These are phyloP conservation scores for Microascus cirrosus DNA, from an alignment of 2,329 filamentous ascomycete species.

Conservation along the genomic window DNA sequence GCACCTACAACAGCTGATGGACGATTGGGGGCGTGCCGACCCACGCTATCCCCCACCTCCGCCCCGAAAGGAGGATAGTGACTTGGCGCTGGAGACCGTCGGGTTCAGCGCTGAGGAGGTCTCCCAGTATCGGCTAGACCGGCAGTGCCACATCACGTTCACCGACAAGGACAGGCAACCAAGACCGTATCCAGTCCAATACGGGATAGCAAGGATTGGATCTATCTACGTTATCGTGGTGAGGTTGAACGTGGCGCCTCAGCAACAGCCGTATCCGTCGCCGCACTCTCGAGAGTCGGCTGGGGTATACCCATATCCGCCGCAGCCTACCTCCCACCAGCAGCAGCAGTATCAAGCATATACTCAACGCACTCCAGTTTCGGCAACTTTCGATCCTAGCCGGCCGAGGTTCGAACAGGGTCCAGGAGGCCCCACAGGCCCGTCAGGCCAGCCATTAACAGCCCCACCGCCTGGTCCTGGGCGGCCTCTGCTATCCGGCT, in stretches of 20 bases:
- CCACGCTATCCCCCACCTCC: constrained; percentile 56
- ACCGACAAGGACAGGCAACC: constrained; percentile 37
- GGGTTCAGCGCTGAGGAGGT: constrained; percentile 43
- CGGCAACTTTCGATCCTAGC: constrained; percentile 33
- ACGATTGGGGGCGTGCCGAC: constrained; percentile 45
- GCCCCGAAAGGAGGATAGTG: constrained; percentile 40
- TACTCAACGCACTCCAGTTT: constrained; percentile 31
- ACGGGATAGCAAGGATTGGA: constrained; percentile 48
- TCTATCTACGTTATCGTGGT: constrained; percentile 53
- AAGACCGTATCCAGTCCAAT: constrained; percentile 34
- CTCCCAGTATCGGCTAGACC: constrained; percentile 37
- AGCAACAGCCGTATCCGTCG: constrained; percentile 32
- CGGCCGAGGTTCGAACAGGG: constrained; percentile 28
- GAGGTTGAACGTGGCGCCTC: constrained; percentile 24
- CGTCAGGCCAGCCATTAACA: constrained; percentile 14
- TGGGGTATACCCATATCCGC: constrained; percentile 27
- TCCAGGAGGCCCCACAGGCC: constrained; percentile 5
- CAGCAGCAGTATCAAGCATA: constrained; percentile 18
- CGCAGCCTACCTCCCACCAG: constrained; percentile 16
- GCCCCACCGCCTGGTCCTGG: constrained; percentile 13
- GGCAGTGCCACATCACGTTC: constrained; percentile 45
- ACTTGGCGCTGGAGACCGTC: constrained; percentile 41
- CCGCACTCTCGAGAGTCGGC: constrained; percentile 26
- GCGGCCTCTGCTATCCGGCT: constrained; percentile 20
- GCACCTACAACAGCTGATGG: constrained; percentile 40